Evolutionary conservation across 345 rosid species (phyloP), one percentile per base, ranked within the genome.

Genomic region (Populus alba): DNA sequence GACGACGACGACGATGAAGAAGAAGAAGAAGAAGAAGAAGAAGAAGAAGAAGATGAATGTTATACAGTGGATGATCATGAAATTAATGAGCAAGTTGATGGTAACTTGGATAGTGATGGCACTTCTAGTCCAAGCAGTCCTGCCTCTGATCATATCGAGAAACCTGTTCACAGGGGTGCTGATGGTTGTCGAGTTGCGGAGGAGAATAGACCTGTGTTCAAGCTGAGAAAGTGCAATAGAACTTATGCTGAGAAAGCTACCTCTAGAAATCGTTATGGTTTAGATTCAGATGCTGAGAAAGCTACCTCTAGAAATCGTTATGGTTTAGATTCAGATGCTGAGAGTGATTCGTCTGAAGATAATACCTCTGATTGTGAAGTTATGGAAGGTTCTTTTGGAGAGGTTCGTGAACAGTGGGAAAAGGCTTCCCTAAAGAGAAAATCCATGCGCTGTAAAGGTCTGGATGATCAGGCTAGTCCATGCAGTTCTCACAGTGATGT

Each of bases 391-490:
- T 85, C 94, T 77, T 68, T n/a, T 29, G 83, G 86, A 63, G 83
- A 88, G 79, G 80, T 93, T 27, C 91, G 83, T 23, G 87, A 91
- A 79, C 85, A 85, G 74, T 92, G 97, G 97, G 91, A 89, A 82
- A 88, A 86, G 78, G 92, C 91, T 27, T 87, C 18, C 23, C 77
- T 70, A 10, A 87, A 74, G 68, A 91, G 85, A 77, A 88, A 63
- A 80, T 84, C 75, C 57, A 78, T 80, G 79, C 3, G 47, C 68
- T 62, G 73, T 80, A 77, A 82, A 80, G 85, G 66, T 76, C 41
- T 27, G 31, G 82, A 77, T 39, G 84, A 84, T 78, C 80, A 74
- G 74, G 77, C 68, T 11, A 78, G 81, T 75, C 73, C 85, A 12
- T 84, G 85, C 70, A 86, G 78, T 66, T 61, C 68, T 29, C 78